Base-by-base conservation (phyloP, 768 basidiomycete species). In the Lactarius sanguifluus region DNA sequence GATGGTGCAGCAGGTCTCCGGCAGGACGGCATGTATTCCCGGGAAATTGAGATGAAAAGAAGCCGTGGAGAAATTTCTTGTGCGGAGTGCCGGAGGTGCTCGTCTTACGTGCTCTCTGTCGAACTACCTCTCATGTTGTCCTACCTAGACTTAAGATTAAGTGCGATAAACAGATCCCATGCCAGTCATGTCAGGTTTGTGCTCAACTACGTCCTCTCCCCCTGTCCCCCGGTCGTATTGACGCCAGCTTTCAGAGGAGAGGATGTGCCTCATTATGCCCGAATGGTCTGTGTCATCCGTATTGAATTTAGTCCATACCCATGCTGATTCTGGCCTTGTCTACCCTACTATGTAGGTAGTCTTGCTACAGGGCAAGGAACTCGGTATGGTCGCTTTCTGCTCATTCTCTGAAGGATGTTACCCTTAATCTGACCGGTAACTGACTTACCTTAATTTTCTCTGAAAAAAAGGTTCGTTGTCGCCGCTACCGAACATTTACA, bases 81-180 rank as follows among this genome's bases (percentile, higher is more conserved):
- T 78, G 88, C 89, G 72, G 89, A 91, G 76, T 91, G 90, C 81
- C 85, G 89, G 68, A 83, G 82, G 82, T 86, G 83, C 34, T 34
- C 34, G 9, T 9, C 59, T 36, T 60, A 57, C 50, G n/a, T 41
- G 15, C 64, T 5, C 40, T 61, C 25, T n/a, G n/a, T n/a, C 28
- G 9, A n/a, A 30, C 30, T 30, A 71, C 58, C 34, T 57, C 34
- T 64, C 45, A 32, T 45, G 38, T 34, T 30, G 16, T 57, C 60
- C 20, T 57, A 83, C 60, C n/a, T 56, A 83, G 89, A 71, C 80
- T 91, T 71, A 87, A 91, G 81, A 90, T 91, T 75, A 90, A 89
- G 73, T 91, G 89, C 79, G 88, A 90, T 82, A 91, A 90, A 79
- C 83, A 88, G 69, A 87, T 90, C 61, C 90, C 90, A 12, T 91